These are phyloP conservation scores for Phaeosphaeriaceae sp. DNA, from an alignment of 2,329 filamentous ascomycete genomes.

Conservation along the genomic window DNA sequence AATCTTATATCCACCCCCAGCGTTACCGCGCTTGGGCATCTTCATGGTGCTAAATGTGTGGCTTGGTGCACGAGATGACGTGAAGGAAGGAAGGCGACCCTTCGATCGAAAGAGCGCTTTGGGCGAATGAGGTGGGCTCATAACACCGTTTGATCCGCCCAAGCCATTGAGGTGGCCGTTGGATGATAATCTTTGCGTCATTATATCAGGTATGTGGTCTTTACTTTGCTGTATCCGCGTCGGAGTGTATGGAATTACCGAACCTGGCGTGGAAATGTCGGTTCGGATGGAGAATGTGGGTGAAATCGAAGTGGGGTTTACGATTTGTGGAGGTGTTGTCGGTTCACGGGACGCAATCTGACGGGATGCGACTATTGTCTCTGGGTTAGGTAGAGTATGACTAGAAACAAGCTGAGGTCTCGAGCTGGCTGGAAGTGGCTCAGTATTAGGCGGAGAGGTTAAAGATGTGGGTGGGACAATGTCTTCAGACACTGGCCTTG, in stretches of 20 bases:
- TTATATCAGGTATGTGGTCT: slow-evolving; percentile 7
- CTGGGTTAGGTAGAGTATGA: too few relatives aligned
- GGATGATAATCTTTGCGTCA: slow-evolving; percentile 9
- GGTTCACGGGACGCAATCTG: too few relatives aligned
- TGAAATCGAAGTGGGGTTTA: background rate
- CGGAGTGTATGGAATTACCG: slow-evolving; percentile 7
- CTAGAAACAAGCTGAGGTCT: background rate
- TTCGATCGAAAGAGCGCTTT: slow-evolving; percentile 20
- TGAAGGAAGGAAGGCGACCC: slow-evolving; percentile 24
- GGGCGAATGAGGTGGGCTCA: slow-evolving; percentile 30
- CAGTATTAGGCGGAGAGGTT: slow-evolving; percentile 2
- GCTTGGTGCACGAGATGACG: slow-evolving; percentile 28
- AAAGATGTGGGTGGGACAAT: background rate
- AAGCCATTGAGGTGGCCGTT: slow-evolving; percentile 5
- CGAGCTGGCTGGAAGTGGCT: background rate
- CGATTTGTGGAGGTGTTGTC: too few relatives aligned
- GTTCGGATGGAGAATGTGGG: slow-evolving; percentile 7
- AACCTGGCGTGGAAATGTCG: slow-evolving; percentile 8
- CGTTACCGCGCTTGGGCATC: slow-evolving; percentile 14
- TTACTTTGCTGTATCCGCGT: background rate
- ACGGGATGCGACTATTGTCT: too few relatives aligned
- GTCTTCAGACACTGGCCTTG: background rate
- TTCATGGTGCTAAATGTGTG: slow-evolving; percentile 25
- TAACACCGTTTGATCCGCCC: slow-evolving; percentile 18
- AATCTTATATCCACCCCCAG: slow-evolving; percentile 36